These are phyloP conservation scores for Trametes maxima DNA, from an alignment of 768 basidiomycete genomes.

Conservation along the genomic window DNA sequence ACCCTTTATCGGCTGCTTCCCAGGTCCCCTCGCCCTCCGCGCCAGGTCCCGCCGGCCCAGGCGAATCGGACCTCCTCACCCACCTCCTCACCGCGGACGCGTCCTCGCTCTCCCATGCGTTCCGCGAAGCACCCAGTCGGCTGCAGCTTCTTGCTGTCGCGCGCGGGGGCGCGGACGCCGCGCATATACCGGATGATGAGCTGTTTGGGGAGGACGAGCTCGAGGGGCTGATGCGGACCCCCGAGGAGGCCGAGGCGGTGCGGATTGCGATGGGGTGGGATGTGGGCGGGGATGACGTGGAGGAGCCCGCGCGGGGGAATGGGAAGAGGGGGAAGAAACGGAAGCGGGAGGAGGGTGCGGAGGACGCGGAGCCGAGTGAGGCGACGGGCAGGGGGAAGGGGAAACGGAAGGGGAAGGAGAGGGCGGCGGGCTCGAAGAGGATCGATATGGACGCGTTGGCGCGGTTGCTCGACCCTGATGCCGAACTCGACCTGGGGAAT, in stretches of 20 bases:
- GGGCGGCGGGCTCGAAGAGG: conserved; percentile 40
- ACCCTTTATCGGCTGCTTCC: conserved; percentile 48
- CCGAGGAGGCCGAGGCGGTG: conserved; percentile 53
- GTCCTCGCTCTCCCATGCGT: conserved; percentile 32
- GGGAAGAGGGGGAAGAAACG: conserved; percentile 24
- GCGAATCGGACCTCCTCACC: conserved; percentile 41
- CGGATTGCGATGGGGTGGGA: conserved; percentile 41
- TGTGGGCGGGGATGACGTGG: not conserved
- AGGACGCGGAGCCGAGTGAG: not conserved
- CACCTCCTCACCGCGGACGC: conserved; percentile 56
- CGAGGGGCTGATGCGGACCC: conserved; percentile 56
- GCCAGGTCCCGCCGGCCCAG: not conserved
- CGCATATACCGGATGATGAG: conserved; percentile 66
- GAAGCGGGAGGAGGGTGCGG: not conserved
- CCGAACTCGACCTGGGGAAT: conserved; percentile 33
- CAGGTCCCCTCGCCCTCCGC: not conserved
- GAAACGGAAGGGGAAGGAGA: conserved; percentile 29
- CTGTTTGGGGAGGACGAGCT: conserved; percentile 71
- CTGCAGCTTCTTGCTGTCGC: conserved; percentile 61
- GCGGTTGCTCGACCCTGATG: conserved; percentile 46
- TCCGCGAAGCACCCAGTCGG: conserved; percentile 52
- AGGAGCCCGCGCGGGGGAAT: conserved; percentile 17
- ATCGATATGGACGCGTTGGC: conserved; percentile 61
- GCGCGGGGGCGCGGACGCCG: conserved; percentile 57
- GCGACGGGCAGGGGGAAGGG: not conserved